Base-by-base conservation (phyloP, 805 yeast genomes). In the Myxozyma geophila region DNA sequence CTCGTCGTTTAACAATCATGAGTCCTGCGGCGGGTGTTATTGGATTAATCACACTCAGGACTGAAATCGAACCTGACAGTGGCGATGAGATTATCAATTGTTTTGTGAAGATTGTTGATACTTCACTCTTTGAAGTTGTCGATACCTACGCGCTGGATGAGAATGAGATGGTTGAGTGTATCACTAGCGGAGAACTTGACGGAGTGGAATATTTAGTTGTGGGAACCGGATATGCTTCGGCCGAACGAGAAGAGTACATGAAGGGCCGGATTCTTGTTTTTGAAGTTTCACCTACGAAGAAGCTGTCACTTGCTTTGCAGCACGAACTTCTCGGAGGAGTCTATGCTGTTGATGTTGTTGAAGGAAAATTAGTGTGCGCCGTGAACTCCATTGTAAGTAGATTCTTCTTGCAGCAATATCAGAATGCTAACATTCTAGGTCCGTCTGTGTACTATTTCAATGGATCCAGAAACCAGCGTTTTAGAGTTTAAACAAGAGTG, bases 81-180 rank as follows among this genome's bases (percentile, higher is more conserved):
- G 70, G 68, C 19, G 62, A 58, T 41, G 70, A 68, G 53, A 55
- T 47, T 12, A 43, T 63, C 3, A 50, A 37, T 33, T 64, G 70
- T 37, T 61, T 37, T 44, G 64, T 68, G 9, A 59, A 62, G 55
- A 58, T 67, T 6, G 67, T 63, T 28, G 70, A 68, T 21, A 40
- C 40, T 7, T 49, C 54, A 9, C 12, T 55, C 8, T 67, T 68
- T 52, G 67, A 63, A 19, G 62, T 62, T 21, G 55, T 57, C 21
- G 58, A 57, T 46, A 23, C 59, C 1, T 61, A 41, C 48, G 61
- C 57, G n/a, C 60, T 68, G 13, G 54, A 59, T 9, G 54, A 54
- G 36, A 53, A 68, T 40, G 71, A 68, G 41, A 67, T 68, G 68
- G 70, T 59, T 8, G 68, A 64, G 36, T 52, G 66, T 33, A 61